A percentile compares a stretch with the other conserved stretches of the same genome.
Conservation (phyloP, 108 stramenopile genomes). For the Thalassiosira profunda region DNA sequence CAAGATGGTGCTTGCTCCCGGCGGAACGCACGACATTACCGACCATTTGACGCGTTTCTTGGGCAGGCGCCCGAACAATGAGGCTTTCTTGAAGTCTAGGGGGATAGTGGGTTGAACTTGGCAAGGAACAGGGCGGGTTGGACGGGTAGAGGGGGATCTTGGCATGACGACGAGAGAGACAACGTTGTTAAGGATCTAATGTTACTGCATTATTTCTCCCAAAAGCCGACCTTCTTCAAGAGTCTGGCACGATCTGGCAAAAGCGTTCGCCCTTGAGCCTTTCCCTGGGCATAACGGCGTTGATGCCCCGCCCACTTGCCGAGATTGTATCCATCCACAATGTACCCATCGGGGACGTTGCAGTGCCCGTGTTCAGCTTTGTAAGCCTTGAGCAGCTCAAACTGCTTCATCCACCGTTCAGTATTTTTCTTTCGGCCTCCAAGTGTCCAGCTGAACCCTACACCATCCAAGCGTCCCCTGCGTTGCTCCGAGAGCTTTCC, state of each 20-base stretch:
- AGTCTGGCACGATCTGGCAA: too few species aligned
- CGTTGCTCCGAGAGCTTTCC: slow-evolving; percentile 25
- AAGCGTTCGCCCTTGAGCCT: slow-evolving; percentile 28
- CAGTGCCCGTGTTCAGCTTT: slow-evolving; percentile 11
- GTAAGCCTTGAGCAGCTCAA: background rate
- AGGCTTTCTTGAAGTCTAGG: slow-evolving; percentile 45
- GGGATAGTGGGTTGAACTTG: background rate
- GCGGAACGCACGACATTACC: slow-evolving; percentile 44
- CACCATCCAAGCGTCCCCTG: background rate
- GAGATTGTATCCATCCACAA: slow-evolving; percentile 12
- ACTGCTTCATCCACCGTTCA: slow-evolving; percentile 10
- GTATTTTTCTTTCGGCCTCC: slow-evolving; percentile 1
- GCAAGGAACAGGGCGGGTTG: too few species aligned
- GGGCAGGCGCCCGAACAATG: slow-evolving; percentile 42
- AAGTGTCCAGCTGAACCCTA: too few species aligned
- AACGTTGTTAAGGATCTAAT: too few species aligned
- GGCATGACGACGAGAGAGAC: too few species aligned
- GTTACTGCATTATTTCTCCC: too few species aligned
- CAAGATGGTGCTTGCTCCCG: slow-evolving; percentile 49
- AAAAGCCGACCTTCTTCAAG: too few species aligned
- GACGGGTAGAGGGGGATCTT: too few species aligned
- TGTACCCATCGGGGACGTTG: slow-evolving; percentile 18
- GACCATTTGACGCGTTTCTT: slow-evolving; percentile 53
- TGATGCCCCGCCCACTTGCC: slow-evolving; percentile 28
- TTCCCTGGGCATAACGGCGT: slow-evolving; percentile 11